These are phyloP conservation scores for Lachnellula occidentalis DNA, from an alignment of 2,329 filamentous ascomycete genomes.

Conservation along the genomic window DNA sequence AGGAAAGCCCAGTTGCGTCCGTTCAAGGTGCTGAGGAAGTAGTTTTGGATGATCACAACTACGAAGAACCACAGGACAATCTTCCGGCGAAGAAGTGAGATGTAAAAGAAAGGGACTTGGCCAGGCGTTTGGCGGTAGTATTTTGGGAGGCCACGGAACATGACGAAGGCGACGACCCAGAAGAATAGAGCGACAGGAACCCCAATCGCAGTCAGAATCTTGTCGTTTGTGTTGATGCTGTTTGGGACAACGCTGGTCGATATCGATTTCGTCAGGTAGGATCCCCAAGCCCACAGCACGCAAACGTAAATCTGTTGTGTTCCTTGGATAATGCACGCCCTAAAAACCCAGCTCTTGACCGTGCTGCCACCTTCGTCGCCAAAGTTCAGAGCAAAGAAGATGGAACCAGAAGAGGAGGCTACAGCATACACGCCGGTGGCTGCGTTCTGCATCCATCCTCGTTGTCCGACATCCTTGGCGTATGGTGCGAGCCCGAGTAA, in stretches of 20 bases:
- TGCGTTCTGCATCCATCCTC: conserved; percentile 44
- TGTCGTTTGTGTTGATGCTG: conserved; percentile 1
- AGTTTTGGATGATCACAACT: conserved; percentile 59
- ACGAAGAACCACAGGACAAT: conserved; percentile 64
- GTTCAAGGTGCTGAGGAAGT: conserved; percentile 59
- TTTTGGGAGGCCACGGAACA: conserved; percentile 58
- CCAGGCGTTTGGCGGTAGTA: conserved; percentile 62
- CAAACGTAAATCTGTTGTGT: conserved; percentile 62
- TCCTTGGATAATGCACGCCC: conserved; percentile 60
- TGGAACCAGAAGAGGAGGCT: conserved; percentile 56
- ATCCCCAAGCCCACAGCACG: conserved; percentile 63
- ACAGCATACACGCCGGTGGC: conserved; percentile 57
- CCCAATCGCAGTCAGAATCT: conserved; percentile 40
- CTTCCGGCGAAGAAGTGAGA: conserved; percentile 54
- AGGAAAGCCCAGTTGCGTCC: conserved; percentile 58
- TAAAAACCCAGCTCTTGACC: conserved; percentile 61
- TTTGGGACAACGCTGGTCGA: conserved; percentile 35
- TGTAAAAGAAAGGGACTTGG: conserved; percentile 60
- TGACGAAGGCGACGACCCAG: conserved; percentile 48
- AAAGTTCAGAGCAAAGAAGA: conserved; percentile 65
- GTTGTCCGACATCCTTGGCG: conserved; percentile 30
- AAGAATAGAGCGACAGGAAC: conserved; percentile 53
- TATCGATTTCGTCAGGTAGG: conserved; percentile 43
- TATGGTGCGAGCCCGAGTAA: conserved; percentile 57
- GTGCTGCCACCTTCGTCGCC: conserved; percentile 56